phyloP scores from a whole-genome alignment of 495 filamentous ascomycete species.

The Neurospora hispaniola region DNA sequence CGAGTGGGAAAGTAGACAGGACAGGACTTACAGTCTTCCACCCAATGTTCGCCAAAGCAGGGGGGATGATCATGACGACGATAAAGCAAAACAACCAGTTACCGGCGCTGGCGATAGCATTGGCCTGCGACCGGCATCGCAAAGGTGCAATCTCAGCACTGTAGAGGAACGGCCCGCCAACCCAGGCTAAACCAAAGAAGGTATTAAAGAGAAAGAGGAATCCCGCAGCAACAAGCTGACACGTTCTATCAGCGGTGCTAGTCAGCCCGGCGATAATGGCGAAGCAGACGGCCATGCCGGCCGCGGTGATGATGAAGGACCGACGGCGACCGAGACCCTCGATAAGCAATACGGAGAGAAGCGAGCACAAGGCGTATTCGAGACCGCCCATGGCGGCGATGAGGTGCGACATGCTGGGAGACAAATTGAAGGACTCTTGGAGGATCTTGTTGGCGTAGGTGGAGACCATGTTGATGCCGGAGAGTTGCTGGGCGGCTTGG shows the following conservation, averaged over 20 bases:
- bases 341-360: slow-evolving; percentile 17
- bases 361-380: slow-evolving; percentile 18
- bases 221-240: background rate
- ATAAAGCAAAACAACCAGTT: background rate
- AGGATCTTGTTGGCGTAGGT: slow-evolving; percentile 23
- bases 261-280: background rate
- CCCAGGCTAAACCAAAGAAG: background rate
- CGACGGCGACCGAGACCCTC: slow-evolving; percentile 21
- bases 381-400: slow-evolving; percentile 15
- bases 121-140: background rate
- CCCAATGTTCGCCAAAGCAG: background rate
- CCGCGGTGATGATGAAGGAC: background rate
- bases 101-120: background rate
- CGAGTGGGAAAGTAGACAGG: too few relatives aligned
- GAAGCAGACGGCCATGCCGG: background rate
- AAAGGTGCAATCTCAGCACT: background rate
- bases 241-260: background rate
- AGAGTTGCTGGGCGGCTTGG: slow-evolving; percentile 19
- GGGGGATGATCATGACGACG: background rate
- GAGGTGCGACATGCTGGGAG: slow-evolving; percentile 9
- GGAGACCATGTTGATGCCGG: slow-evolving; percentile 15
- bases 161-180: background rate
- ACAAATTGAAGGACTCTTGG: slow-evolving; percentile 15
- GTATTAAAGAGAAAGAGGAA: background rate
- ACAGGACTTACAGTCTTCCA: background rate